phyloP scores from a whole-genome alignment of 164 flowering plant genomes.

The Santalum album region DNA sequence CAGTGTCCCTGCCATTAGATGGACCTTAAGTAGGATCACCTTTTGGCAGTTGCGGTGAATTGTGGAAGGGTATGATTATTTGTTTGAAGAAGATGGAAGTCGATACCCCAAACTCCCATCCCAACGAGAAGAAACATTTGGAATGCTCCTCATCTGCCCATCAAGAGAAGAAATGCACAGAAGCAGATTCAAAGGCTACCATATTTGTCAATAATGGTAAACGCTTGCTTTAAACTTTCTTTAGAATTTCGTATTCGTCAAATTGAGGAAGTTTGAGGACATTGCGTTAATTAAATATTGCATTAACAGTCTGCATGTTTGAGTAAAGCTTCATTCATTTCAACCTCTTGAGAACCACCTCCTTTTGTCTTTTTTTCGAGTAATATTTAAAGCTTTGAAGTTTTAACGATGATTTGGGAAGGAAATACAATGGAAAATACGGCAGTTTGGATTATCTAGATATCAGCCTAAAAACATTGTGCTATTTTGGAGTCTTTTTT shows the following conservation, averaged over 20 bases:
- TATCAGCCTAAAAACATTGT: no score
- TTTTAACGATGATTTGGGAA: no score
- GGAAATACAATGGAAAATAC: no score
- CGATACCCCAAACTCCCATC: slow-evolving; percentile 12
- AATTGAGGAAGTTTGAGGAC: no score
- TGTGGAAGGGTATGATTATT: slow-evolving; percentile 21
- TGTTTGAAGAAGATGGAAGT: slow-evolving; percentile 18
- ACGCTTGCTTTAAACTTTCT: slow-evolving; percentile 1
- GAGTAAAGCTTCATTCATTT: no score
- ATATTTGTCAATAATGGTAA: slow-evolving; percentile 37
- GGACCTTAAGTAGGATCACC: neutral
- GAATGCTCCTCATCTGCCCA: slow-evolving; percentile 13
- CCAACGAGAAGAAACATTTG: slow-evolving; percentile 19
- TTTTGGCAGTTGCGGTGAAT: neutral
- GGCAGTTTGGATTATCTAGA: no score
- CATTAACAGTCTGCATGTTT: no score
- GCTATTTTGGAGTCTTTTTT: no score
- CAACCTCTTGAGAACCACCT: no score
- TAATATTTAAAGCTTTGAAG: no score
- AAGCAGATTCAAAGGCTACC: slow-evolving; percentile 10
- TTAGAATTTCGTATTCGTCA: neutral
- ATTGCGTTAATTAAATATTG: no score
- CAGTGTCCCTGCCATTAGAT: neutral
- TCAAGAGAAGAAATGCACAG: slow-evolving; percentile 15
- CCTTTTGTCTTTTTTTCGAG: no score